phyloP scores from a whole-genome alignment of 164 flowering plant genomes.

The Taxillus chinensis region DNA sequence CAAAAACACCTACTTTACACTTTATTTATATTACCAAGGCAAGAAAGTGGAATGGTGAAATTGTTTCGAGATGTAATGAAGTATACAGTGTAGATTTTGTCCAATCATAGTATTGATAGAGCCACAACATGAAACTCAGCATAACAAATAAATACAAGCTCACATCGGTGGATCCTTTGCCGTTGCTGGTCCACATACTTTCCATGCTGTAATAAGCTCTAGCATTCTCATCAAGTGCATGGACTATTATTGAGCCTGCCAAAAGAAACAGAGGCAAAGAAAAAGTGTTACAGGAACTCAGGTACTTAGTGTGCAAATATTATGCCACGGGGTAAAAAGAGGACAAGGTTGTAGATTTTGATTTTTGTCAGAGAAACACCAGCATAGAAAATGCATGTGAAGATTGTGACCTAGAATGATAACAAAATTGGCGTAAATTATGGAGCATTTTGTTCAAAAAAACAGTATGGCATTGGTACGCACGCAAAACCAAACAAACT shows the following conservation, averaged over 20 bases:
- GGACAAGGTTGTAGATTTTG: no score
- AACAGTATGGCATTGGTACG: no score
- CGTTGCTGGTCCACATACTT: conserved; percentile 41
- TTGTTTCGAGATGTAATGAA: not conserved
- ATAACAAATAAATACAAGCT: conserved; percentile 22
- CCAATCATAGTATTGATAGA: not conserved
- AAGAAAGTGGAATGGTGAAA: not conserved
- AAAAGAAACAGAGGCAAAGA: conserved; percentile 4
- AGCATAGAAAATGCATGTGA: no score
- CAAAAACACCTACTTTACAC: no score
- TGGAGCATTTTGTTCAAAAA: no score
- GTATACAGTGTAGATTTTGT: not conserved
- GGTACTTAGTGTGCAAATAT: no score
- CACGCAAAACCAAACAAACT: no score
- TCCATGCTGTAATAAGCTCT: conserved; percentile 84
- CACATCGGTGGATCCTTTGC: conserved; percentile 19
- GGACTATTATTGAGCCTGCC: conserved; percentile 63
- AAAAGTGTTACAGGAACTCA: not conserved
- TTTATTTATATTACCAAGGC: not conserved
- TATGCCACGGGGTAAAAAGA: no score
- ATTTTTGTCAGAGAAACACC: no score
- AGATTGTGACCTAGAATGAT: no score
- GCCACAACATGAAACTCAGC: not conserved
- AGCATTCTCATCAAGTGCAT: conserved; percentile 90
- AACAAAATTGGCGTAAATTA: no score